Conservation (phyloP, 2,329 filamentous ascomycete species). For the Aspergillus tubingensis region DNA sequence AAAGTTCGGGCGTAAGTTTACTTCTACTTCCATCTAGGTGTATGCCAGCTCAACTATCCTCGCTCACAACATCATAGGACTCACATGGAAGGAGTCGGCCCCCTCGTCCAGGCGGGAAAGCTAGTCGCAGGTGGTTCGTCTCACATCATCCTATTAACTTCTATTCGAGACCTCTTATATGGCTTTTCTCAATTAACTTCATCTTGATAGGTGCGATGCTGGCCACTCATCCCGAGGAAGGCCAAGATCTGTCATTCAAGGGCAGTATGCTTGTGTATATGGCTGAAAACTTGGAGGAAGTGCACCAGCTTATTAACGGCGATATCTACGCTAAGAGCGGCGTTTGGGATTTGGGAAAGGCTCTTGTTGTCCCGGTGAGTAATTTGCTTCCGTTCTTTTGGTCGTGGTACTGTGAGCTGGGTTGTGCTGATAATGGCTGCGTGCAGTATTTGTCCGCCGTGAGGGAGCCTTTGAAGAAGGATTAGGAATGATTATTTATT, state of each 20-base stretch:
- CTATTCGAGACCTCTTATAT: not conserved
- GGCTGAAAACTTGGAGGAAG: conserved; percentile 19
- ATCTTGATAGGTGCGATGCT: conserved; percentile 62
- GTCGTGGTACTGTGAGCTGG: too few relatives aligned
- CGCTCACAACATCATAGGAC: conserved; percentile 26
- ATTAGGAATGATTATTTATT: not conserved
- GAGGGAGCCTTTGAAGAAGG: not conserved
- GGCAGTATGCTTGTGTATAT: conserved; percentile 25
- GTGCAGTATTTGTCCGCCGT: not conserved
- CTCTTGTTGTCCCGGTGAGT: conserved; percentile 19
- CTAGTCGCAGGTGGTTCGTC: conserved; percentile 66
- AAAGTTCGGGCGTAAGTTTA: conserved; percentile 43
- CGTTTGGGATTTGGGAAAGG: conserved; percentile 24
- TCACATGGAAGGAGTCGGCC: conserved; percentile 61
- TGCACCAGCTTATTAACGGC: conserved; percentile 16
- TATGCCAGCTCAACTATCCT: not conserved
- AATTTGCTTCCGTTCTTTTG: not conserved
- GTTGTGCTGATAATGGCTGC: not conserved
- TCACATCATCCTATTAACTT: not conserved
- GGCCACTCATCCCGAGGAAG: conserved; percentile 63
- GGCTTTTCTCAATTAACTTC: not conserved
- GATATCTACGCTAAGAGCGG: conserved; percentile 23
- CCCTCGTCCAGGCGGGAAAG: conserved; percentile 57
- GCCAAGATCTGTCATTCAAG: conserved; percentile 14
- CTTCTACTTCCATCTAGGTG: not conserved